Evolutionary conservation across 2,329 filamentous ascomycete genomes (phyloP).

Genomic region (Pseudocercospora cruenta): DNA sequence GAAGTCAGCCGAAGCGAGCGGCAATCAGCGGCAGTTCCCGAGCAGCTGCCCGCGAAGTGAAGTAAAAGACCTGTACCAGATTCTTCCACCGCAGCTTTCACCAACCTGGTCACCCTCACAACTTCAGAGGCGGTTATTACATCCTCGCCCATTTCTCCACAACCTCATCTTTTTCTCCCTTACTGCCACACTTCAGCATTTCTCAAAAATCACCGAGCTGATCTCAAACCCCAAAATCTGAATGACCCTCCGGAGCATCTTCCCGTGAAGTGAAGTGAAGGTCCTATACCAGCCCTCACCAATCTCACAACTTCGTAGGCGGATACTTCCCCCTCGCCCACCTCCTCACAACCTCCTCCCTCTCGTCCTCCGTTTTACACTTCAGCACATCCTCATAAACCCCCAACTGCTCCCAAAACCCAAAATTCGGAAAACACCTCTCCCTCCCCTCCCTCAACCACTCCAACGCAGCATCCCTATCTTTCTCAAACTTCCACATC

Average conservation of each 20-base stretch:
- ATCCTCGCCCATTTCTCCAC: too few species aligned
- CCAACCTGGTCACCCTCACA: too few species aligned
- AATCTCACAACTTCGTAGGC: conserved; percentile 14
- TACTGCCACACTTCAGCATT: too few species aligned
- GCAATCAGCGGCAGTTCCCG: neutral
- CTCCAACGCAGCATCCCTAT: conserved; percentile 65
- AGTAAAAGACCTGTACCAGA: neutral
- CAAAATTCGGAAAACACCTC: conserved; percentile 81
- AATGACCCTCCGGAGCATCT: too few species aligned
- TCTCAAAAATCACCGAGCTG: too few species aligned
- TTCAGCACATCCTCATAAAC: conserved; percentile 77
- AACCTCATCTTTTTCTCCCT: neutral
- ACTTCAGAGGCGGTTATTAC: too few species aligned
- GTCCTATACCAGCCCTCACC: too few species aligned
- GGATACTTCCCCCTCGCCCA: conserved; percentile 11
- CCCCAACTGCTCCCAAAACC: conserved; percentile 84
- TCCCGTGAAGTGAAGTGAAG: too few species aligned
- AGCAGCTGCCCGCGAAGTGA: neutral
- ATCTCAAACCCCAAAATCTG: too few species aligned
- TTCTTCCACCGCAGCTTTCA: neutral
- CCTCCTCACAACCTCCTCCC: neutral
- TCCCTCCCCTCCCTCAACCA: conserved; percentile 70
- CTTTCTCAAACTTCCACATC: conserved; percentile 59
- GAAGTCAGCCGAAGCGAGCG: neutral
- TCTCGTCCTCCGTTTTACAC: neutral